These are phyloP conservation scores for Plantago elongata DNA, from an alignment of 257 asterid genomes.

Conservation along the genomic window DNA sequence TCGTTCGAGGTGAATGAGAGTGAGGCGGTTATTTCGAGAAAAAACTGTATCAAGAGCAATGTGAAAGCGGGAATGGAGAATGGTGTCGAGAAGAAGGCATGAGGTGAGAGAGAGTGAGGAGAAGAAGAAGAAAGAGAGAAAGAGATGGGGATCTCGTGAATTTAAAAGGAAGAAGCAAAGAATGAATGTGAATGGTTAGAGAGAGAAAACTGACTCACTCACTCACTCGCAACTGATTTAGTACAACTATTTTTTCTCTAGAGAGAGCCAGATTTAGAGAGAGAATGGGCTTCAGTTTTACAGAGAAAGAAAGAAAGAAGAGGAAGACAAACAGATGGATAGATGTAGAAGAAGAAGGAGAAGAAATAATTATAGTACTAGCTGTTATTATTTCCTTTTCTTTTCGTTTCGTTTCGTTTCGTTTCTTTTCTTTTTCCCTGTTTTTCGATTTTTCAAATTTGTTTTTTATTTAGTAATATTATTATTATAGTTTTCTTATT, in stretches of 20 bases:
- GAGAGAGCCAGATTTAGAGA: conserved; percentile 30
- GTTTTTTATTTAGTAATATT: neutral
- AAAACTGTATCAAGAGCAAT: conserved; percentile 3
- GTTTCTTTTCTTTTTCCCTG: neutral
- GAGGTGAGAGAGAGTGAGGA: conserved; percentile 12
- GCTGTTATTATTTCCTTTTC: no score
- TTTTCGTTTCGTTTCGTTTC: no score
- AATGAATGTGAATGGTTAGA: conserved; percentile 54
- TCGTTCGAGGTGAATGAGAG: conserved; percentile 19
- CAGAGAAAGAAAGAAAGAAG: conserved; percentile 16
- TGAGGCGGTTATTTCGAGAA: conserved; percentile 23
- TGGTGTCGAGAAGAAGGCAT: conserved; percentile 10
- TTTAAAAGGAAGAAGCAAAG: conserved; percentile 43
- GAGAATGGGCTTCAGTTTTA: conserved; percentile 22
- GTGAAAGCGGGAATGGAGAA: conserved; percentile 16
- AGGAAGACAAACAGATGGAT: neutral
- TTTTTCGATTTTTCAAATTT: neutral
- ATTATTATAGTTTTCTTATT: neutral
- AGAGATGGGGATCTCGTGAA: conserved; percentile 36
- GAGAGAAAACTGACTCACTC: conserved; percentile 8
- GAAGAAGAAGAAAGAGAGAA: conserved; percentile 20
- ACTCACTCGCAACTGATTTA: neutral
- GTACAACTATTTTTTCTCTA: neutral
- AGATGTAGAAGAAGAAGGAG: conserved; percentile 1
- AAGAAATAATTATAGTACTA: conserved; percentile 2